Base-by-base conservation (phyloP, 306 rosid species). In the Sechiopsis laciniata region DNA sequence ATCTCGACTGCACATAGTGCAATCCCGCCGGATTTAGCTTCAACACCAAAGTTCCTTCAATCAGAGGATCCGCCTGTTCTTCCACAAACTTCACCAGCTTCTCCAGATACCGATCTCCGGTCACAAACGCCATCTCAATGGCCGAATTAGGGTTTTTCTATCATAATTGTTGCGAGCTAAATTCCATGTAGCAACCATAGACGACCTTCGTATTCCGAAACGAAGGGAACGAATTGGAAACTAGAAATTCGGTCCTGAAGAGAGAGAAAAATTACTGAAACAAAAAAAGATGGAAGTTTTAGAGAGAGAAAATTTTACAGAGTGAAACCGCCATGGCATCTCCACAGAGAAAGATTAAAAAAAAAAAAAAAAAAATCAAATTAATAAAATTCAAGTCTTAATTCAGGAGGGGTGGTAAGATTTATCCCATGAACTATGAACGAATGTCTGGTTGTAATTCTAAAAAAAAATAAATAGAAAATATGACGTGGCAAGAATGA, bases 71-170 rank as follows among this genome's bases (percentile, higher is more conserved):
- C 0, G 85, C 89, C 19, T 89, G 87, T 17, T 73, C 79, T 55
- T 94, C 97, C 12, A 94, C 96, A 86, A 94, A 94, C 75, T 76
- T 72, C 53, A 90, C 97, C 19, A 94, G 86, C 86, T 85, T 87
- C 83, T 91, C 96, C 55, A 87, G 86, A 86, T 94, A 94, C n/a
- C 96, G 92, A 87, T 94, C 99, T 68, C 97, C 99, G 48, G 99
- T 94, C 20, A 89, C 97, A 81, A 91, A 84, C 81, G 87, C 92
- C 99, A 94, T 93, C 12, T 5, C 24, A 56, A 75, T 46, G 73
- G 79, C 55, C 37, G 10, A 74, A 71, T 77, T 74, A 83, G 88
- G 84, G 82, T 42, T 83, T 74, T 50, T 16, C 19, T 14, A 46
- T 70, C 66, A 75, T 75, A 59, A 57, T 62, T 72, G 58, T 66